Percentiles rank a stretch among this genome's conserved stretches.
phyloP scores from a whole-genome alignment of 352 stramenopile species.

The Pythium aristosporum region DNA sequence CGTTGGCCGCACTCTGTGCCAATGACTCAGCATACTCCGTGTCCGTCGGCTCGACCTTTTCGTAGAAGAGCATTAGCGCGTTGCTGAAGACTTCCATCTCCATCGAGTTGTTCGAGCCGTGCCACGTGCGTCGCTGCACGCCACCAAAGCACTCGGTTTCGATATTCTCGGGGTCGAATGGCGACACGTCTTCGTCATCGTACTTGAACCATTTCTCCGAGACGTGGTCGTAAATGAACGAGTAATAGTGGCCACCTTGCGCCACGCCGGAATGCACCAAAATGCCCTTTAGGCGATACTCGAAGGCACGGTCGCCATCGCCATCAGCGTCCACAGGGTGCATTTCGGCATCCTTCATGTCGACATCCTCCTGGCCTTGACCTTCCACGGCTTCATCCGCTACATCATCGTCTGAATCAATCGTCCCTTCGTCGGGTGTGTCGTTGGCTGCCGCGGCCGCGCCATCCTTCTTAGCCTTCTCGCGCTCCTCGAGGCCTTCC shows the following conservation, averaged over 20 bases:
- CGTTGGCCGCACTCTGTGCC: constrained; percentile 29
- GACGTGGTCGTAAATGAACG: constrained; percentile 87
- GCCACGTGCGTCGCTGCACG: constrained; percentile 91
- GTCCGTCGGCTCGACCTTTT: constrained; percentile 90
- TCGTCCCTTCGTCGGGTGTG: constrained; percentile 2
- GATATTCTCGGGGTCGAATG: constrained; percentile 96
- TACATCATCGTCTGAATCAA: constrained; percentile 11
- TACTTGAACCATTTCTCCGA: constrained; percentile 98
- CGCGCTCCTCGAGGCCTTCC: constrained; percentile 91
- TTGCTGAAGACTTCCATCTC: constrained; percentile 99
- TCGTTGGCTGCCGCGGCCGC: neutral
- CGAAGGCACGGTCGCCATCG: constrained; percentile 89
- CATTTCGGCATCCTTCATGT: constrained; percentile 24
- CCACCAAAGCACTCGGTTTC: constrained; percentile 98
- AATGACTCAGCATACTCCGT: constrained; percentile 30
- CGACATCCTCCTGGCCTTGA: constrained; percentile 12
- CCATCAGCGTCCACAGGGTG: constrained; percentile 14
- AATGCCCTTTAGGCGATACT: constrained; percentile 97
- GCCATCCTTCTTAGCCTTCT: constrained; percentile 47
- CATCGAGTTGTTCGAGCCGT: constrained; percentile 94
- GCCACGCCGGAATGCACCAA: constrained; percentile 98
- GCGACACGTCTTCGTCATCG: constrained; percentile 98
- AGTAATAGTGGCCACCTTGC: constrained; percentile 99
- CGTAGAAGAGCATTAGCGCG: constrained; percentile 99
- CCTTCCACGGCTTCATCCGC: constrained; percentile 3